phyloP scores from a whole-genome alignment of 1,139 yeast genomes.

The Suhomyces chickasaworum region DNA sequence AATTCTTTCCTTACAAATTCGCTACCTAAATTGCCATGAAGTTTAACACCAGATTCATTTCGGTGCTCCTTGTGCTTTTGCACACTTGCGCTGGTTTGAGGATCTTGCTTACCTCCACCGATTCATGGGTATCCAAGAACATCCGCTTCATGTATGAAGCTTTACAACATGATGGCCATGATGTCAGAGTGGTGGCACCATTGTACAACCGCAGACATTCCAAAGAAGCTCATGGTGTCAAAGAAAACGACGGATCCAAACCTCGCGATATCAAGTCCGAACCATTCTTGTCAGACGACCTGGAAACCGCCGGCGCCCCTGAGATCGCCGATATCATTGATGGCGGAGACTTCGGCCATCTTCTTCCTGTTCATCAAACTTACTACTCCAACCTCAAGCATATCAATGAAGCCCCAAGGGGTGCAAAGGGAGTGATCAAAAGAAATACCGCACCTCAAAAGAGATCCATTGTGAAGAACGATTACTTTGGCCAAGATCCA shows the following conservation, averaged over 20 bases:
- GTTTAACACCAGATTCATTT: conserved; percentile 1
- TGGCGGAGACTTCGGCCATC: conserved; percentile 43
- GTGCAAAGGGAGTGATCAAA: conserved; percentile 26
- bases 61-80: conserved; percentile 9
- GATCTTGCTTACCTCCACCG: conserved; percentile 37
- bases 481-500: conserved; percentile 39
- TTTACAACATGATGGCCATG: conserved; percentile 31
- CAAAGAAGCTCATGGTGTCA: not conserved
- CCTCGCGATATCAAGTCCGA: not conserved
- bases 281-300: not conserved
- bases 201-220: conserved; percentile 23
- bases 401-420: conserved; percentile 19
- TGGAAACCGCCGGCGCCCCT: conserved; percentile 7
- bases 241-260: not conserved
- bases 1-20: not conserved
- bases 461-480: conserved; percentile 7
- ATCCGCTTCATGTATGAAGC: conserved; percentile 31
- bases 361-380: conserved; percentile 34
- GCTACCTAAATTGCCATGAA: conserved; percentile 5
- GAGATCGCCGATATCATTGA: conserved; percentile 15
- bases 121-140: conserved; percentile 45
- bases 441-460: conserved; percentile 4
- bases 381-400: conserved; percentile 28
- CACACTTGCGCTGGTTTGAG: conserved; percentile 24
- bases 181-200: conserved; percentile 37